Evolutionary conservation across 441 rosid genomes (phyloP).

Genomic region (Dalechampia spathulata): DNA sequence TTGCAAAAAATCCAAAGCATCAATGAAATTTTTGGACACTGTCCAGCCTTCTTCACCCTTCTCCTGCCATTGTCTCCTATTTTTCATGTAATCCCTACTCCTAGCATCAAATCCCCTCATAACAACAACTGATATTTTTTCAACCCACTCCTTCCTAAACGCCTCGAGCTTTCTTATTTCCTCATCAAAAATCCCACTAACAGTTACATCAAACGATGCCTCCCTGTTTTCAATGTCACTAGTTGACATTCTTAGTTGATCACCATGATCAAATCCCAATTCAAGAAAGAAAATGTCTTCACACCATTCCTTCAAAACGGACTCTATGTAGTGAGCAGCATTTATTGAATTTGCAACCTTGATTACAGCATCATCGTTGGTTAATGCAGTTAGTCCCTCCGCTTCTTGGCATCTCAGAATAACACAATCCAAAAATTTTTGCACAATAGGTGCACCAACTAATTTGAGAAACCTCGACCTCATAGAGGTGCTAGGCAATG

Average conservation of each 20-base stretch:
- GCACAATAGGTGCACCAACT: constrained; percentile 52
- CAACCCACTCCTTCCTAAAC: constrained; percentile 72
- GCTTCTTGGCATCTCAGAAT: constrained; percentile 87
- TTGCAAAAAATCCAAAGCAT: constrained; percentile 67
- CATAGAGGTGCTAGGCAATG: constrained; percentile 45
- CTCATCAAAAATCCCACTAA: constrained; percentile 44
- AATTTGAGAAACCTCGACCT: constrained; percentile 70
- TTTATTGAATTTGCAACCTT: constrained; percentile 70
- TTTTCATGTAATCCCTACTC: constrained; percentile 69
- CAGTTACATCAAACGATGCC: constrained; percentile 20
- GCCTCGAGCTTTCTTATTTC: constrained; percentile 52
- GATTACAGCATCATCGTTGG: constrained; percentile 65
- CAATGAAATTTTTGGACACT: constrained; percentile 56
- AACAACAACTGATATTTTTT: constrained; percentile 61
- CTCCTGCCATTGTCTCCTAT: constrained; percentile 80
- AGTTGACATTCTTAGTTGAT: constrained; percentile 27
- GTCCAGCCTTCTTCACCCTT: constrained; percentile 59
- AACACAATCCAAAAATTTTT: constrained; percentile 51
- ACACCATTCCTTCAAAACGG: constrained; percentile 68
- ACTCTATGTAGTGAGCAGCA: constrained; percentile 59
- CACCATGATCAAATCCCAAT: constrained; percentile 40
- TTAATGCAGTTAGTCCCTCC: constrained; percentile 85
- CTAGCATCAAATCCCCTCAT: constrained; percentile 76
- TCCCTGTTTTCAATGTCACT: constrained; percentile 14
- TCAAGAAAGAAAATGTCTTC: constrained; percentile 85